These are phyloP conservation scores for Salix exigua DNA, from an alignment of 345 rosid species.

Conservation along the genomic window DNA sequence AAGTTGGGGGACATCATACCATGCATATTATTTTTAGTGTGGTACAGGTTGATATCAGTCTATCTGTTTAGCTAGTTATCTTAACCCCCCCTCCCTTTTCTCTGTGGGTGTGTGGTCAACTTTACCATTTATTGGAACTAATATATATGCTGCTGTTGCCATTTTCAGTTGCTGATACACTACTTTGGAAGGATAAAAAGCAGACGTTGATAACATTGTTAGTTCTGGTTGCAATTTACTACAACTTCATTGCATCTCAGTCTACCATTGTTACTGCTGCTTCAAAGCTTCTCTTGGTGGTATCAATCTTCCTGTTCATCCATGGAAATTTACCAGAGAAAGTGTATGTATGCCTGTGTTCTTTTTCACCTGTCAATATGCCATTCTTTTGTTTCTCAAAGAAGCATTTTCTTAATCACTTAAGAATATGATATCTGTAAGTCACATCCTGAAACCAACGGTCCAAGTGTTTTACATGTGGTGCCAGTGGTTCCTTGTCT, in stretches of 20 bases:
- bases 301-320: constrained; percentile 58
- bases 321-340: constrained; percentile 78
- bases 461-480: neutral
- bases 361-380: constrained; percentile 11
- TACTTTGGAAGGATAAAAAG: constrained; percentile 85
- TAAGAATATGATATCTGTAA: neutral
- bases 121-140: constrained; percentile 2
- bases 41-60: neutral
- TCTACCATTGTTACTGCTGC: constrained; percentile 54
- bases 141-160: constrained; percentile 10
- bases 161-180: constrained; percentile 78
- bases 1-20: neutral
- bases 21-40: neutral
- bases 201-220: constrained; percentile 46
- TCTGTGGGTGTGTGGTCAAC: neutral
- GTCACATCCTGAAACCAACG: neutral
- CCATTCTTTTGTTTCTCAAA: neutral
- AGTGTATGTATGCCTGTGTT: constrained; percentile 44
- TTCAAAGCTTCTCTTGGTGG: constrained; percentile 59
- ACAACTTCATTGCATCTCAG: constrained; percentile 60
- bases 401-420: neutral
- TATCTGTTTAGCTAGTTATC: neutral
- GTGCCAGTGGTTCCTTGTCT: neutral
- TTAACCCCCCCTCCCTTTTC: too few relatives aligned
- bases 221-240: constrained; percentile 57